These are phyloP conservation scores for Epichloe scottii DNA, from an alignment of 2,329 filamentous ascomycete species.

Conservation along the genomic window DNA sequence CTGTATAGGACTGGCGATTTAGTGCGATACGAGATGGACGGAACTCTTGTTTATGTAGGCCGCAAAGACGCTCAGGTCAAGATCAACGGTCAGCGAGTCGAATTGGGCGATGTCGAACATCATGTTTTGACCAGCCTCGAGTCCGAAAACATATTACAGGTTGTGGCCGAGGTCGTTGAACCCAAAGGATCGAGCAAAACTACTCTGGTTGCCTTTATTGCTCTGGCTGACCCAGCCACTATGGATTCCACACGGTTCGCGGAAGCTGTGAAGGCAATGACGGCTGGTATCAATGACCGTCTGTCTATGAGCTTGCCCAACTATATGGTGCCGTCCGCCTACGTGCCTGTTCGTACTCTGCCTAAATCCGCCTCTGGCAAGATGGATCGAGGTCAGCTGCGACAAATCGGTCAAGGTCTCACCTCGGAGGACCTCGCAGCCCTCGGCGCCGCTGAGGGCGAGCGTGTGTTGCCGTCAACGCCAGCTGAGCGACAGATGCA, in stretches of 20 bases:
- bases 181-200: background rate
- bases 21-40: conserved; percentile 23
- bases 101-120: conserved; percentile 20
- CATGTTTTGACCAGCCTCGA: background rate
- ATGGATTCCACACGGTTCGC: too few species aligned
- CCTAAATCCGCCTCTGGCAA: background rate
- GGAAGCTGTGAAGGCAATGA: too few species aligned
- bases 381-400: too few species aligned
- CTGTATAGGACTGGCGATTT: conserved; percentile 37
- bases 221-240: too few species aligned
- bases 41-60: conserved; percentile 29
- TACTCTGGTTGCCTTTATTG: too few species aligned
- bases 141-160: too few species aligned
- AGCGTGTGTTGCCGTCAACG: too few species aligned
- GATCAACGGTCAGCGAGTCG: conserved; percentile 40
- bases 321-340: conserved; percentile 1
- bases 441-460: too few species aligned
- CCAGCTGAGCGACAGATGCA: conserved; percentile 3
- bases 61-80: conserved; percentile 44
- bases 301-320: background rate
- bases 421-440: too few species aligned
- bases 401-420: too few species aligned
- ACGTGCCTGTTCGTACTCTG: background rate
- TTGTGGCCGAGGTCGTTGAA: too few species aligned
- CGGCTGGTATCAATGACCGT: too few species aligned